Conservation (phyloP, 805 yeast species). For the Lachancea dasiensis region DNA sequence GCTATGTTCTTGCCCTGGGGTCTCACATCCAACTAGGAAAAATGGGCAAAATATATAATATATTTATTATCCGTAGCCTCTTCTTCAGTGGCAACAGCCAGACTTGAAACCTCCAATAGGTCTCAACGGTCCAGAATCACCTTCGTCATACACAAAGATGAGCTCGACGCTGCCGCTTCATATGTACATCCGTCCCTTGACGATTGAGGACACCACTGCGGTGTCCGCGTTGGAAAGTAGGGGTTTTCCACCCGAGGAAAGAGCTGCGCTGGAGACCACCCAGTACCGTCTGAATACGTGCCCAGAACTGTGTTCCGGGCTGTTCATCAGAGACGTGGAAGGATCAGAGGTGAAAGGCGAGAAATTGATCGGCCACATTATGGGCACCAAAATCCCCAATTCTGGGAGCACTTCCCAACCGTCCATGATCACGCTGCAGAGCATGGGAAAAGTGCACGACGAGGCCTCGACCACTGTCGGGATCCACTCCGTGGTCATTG, state of each 20-base stretch:
- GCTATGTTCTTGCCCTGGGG: too few species aligned
- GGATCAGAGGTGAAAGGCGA: conserved; percentile 42
- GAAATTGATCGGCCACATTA: conserved; percentile 69
- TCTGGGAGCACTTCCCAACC: conserved; percentile 44
- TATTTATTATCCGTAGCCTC: too few species aligned
- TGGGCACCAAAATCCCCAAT: conserved; percentile 69
- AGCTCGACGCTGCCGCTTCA: conserved; percentile 47
- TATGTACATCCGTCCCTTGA: conserved; percentile 68
- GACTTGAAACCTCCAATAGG: too few species aligned
- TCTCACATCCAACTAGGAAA: too few species aligned
- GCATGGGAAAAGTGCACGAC: conserved; percentile 42
- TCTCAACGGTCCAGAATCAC: too few species aligned
- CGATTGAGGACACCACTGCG: conserved; percentile 63
- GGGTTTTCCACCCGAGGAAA: conserved; percentile 67
- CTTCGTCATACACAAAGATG: too few species aligned
- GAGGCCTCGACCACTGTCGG: conserved; percentile 74
- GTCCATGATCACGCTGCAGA: conserved; percentile 24
- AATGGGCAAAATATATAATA: too few species aligned
- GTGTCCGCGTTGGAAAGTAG: conserved; percentile 53
- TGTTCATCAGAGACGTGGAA: conserved; percentile 56
- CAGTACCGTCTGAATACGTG: conserved; percentile 69
- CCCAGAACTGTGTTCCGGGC: conserved; percentile 87
- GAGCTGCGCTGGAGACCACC: conserved; percentile 58
- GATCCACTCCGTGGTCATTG: conserved; percentile 74
- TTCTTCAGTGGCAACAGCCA: too few species aligned